phyloP scores from a whole-genome alignment of 306 rosid genomes.

The Cotoneaster glaucophyllus region DNA sequence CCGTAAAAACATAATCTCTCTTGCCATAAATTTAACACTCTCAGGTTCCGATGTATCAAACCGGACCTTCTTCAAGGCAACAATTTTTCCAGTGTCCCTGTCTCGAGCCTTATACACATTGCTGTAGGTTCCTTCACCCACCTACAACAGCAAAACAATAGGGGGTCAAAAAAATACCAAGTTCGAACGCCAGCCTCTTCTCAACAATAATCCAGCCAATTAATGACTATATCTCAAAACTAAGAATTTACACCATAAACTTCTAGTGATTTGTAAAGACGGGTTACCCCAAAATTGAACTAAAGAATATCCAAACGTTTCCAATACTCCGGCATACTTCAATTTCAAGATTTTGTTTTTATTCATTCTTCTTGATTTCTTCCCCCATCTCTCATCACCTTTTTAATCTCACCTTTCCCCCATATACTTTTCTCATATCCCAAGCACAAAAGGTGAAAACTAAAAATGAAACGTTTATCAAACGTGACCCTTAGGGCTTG shows the following conservation, averaged over 20 bases:
- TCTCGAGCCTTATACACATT: conserved; percentile 92
- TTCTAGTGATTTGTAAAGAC: not conserved
- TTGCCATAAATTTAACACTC: conserved; percentile 87
- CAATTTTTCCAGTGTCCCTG: conserved; percentile 60
- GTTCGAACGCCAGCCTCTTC: not conserved
- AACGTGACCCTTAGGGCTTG: too few relatives aligned
- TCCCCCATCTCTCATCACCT: too few relatives aligned
- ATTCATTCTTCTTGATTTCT: too few relatives aligned
- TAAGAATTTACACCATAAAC: not conserved
- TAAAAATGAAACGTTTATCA: too few relatives aligned
- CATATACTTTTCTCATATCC: too few relatives aligned
- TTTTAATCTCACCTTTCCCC: too few relatives aligned
- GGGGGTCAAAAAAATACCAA: not conserved
- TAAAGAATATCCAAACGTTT: not conserved
- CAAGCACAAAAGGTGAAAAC: not conserved
- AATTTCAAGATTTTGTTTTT: too few relatives aligned
- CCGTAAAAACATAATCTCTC: conserved; percentile 73
- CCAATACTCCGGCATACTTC: not conserved
- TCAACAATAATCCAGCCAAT: not conserved
- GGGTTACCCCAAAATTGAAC: not conserved
- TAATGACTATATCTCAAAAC: not conserved
- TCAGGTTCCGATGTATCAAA: conserved; percentile 79
- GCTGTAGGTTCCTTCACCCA: conserved; percentile 98
- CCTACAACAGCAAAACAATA: conserved; percentile 37
- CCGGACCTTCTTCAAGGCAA: conserved; percentile 81